Conservation (phyloP, 441 rosid species). For the Metrosideros polymorpha region DNA sequence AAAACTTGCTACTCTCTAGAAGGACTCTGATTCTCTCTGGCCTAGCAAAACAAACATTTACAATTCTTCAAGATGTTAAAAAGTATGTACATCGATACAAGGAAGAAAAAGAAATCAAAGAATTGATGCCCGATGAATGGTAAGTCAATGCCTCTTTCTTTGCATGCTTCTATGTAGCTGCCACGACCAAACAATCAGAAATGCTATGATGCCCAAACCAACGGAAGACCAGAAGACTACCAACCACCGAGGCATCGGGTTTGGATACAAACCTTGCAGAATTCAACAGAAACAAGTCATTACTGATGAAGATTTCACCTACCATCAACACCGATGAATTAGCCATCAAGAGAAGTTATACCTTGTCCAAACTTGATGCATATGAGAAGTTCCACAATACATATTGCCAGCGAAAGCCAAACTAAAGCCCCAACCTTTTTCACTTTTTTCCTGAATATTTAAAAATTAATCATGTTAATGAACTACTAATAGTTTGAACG, state of each 20-base stretch:
- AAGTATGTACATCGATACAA: constrained; percentile 39
- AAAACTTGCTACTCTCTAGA: neutral
- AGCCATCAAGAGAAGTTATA: constrained; percentile 6
- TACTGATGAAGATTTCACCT: neutral
- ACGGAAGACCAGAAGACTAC: constrained; percentile 59
- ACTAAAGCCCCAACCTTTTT: constrained; percentile 99
- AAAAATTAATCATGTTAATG: neutral
- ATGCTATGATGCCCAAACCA: constrained; percentile 46
- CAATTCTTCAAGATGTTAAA: constrained; percentile 19
- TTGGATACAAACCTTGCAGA: constrained; percentile 74
- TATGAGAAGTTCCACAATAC: constrained; percentile 95
- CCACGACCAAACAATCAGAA: constrained; percentile 78
- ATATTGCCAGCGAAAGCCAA: constrained; percentile 97
- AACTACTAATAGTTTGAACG: neutral
- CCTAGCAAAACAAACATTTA: constrained; percentile 41
- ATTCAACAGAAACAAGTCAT: neutral
- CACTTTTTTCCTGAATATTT: constrained; percentile 47
- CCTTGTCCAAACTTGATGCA: constrained; percentile 99
- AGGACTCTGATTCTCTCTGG: constrained; percentile 26
- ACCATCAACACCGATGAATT: neutral
- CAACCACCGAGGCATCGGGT: constrained; percentile 78
- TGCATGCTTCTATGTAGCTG: constrained; percentile 44
- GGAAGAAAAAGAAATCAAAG: constrained; percentile 33
- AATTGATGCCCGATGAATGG: constrained; percentile 11
- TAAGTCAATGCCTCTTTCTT: constrained; percentile 62